Percentiles rank a stretch among this genome's conserved stretches.
Conservation (phyloP, 768 basidiomycete species). For the Strobilomyces confusus region DNA sequence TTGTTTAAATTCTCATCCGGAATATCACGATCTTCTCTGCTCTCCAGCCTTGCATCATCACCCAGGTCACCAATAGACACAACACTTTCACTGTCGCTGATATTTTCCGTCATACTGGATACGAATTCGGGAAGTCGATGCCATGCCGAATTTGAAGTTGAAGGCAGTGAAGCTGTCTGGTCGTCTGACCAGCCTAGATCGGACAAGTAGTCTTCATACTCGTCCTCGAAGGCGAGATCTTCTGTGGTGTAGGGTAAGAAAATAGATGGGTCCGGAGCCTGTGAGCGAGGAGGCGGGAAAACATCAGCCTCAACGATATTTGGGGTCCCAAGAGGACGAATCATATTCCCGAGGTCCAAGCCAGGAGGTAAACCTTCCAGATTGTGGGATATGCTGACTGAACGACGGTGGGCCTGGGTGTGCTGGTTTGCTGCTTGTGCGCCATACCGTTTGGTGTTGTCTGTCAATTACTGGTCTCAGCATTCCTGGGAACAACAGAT, state of each 20-base stretch:
- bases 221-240: slow-evolving; percentile 92
- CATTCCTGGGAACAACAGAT: neutral
- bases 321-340: slow-evolving; percentile 71
- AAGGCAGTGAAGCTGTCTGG: slow-evolving; percentile 37
- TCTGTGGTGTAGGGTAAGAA: slow-evolving; percentile 92
- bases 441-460: slow-evolving; percentile 90
- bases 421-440: slow-evolving; percentile 45
- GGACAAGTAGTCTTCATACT: slow-evolving; percentile 95
- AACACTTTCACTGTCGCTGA: slow-evolving; percentile 93
- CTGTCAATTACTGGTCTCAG: slow-evolving; percentile 35
- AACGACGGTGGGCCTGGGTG: slow-evolving; percentile 67
- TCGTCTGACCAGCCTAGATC: slow-evolving; percentile 76
- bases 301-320: slow-evolving; percentile 84
- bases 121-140: slow-evolving; percentile 76
- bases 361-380: slow-evolving; percentile 74
- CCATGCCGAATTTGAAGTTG: slow-evolving; percentile 62
- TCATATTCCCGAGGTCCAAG: slow-evolving; percentile 68
- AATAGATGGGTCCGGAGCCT: slow-evolving; percentile 76
- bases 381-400: slow-evolving; percentile 80
- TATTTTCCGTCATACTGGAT: slow-evolving; percentile 77
- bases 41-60: slow-evolving; percentile 68
- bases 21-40: slow-evolving; percentile 57
- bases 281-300: slow-evolving; percentile 90
- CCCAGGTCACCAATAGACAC: slow-evolving; percentile 86
- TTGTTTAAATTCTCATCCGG: slow-evolving; percentile 85